Base-by-base conservation (phyloP, 2,329 filamentous ascomycete species). In the Monosporascus ibericus region DNA sequence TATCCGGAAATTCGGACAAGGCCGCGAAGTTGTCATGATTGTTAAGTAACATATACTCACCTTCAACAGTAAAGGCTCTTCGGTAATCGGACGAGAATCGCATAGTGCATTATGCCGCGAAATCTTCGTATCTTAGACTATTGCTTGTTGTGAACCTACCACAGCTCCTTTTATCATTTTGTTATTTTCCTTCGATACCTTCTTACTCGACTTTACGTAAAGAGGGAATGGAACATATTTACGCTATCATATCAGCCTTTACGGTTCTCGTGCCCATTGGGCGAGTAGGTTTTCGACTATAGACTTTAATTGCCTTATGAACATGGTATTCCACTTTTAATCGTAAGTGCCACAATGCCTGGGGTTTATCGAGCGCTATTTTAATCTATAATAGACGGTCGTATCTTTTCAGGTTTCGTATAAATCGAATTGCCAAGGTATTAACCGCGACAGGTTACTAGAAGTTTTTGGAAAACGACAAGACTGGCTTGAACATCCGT, bases 301-400 rank as follows among this genome's bases (percentile, higher is more conserved):
- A 48, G 59, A 37, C 51, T 64, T 2, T 60, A 63, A 38, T 44
- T 65, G 2, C 61, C 63, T 7, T 64, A 62, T 24, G 47, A 47
- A 9, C 63, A 59, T 46, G 58, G 56, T 17, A 24, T 64, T 5
- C 59, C 63, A 1, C 51, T 66, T 6, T 48, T 64, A 0, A 58
- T 30, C 22, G 22, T 24, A 24, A 24, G 22, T 24, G 4, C 22
- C 22, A 24, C 22, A 24, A 24, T 24, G 22, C 22, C 4, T 5
- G 4, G 44, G 47, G 3, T 15, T 58, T 25, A 24, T 44, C 40
- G 3, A 44, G 24, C 20, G 40, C 40, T 9, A 44, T 44, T 44
- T 44, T 24, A 8, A 18, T 44, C 20, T 44, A 44, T 27, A 9
- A 3, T 44, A 14, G 40, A 44, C 15, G 42, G 42, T 1, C 22